Percentiles rank a stretch among this genome's conserved stretches.
Conservation (phyloP, 352 stramenopile genomes). For the Pythium pyrilobum region DNA sequence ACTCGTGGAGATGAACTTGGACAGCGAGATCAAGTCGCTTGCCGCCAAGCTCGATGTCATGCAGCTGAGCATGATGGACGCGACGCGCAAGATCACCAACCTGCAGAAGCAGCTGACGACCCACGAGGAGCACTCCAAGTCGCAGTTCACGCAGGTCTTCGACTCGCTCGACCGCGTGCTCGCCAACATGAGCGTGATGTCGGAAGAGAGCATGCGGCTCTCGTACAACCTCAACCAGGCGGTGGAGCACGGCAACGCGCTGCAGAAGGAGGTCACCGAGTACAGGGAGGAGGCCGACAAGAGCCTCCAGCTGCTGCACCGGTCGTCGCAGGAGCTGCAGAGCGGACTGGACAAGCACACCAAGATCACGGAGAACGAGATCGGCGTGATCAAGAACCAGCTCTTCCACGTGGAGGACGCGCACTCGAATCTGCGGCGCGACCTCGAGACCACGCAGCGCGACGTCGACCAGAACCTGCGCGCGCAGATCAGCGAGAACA, state of each 20-base stretch:
- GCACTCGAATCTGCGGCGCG: conserved; percentile 45
- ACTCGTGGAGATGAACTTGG: conserved; percentile 51
- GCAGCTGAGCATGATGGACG: conserved; percentile 41
- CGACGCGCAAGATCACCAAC: conserved; percentile 47
- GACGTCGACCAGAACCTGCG: conserved; percentile 55
- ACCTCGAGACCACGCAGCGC: conserved; percentile 53
- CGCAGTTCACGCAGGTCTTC: conserved; percentile 58
- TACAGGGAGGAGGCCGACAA: conserved; percentile 41
- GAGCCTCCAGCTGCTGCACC: conserved; percentile 33
- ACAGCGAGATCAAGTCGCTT: conserved; percentile 51
- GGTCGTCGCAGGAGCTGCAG: conserved; percentile 32
- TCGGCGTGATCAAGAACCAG: conserved; percentile 62
- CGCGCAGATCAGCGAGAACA: conserved; percentile 53
- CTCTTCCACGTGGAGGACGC: conserved; percentile 72
- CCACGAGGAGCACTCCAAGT: conserved; percentile 49
- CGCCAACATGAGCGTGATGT: conserved; percentile 58
- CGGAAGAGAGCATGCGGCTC: conserved; percentile 65
- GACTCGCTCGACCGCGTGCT: conserved; percentile 63
- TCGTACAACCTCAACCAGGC: conserved; percentile 62
- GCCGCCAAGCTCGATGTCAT: conserved; percentile 49
- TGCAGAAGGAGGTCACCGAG: conserved; percentile 41
- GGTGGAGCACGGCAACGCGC: conserved; percentile 37
- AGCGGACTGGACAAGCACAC: conserved; percentile 42
- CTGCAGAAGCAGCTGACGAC: conserved; percentile 52
- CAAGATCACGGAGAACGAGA: conserved; percentile 55